These are phyloP conservation scores for Saccharomyces hybrid DNA, from an alignment of 1,139 yeast species.

Conservation along the genomic window DNA sequence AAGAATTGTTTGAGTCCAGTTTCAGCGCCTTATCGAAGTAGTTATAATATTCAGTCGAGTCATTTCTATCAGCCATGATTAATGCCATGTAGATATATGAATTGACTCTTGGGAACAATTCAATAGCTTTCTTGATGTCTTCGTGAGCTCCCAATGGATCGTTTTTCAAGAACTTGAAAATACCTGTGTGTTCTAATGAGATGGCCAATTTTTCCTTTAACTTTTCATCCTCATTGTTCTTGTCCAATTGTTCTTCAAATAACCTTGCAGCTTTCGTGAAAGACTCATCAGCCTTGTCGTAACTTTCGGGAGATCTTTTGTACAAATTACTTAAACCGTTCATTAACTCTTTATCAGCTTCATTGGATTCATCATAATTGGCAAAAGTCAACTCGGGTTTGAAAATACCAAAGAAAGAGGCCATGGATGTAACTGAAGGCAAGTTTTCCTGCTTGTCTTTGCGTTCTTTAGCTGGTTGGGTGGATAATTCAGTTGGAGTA, in stretches of 20 bases:
- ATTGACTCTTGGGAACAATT: constrained; percentile 68
- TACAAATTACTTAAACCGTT: constrained; percentile 61
- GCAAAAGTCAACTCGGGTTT: constrained; percentile 30
- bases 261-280: constrained; percentile 60
- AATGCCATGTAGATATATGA: constrained; percentile 79
- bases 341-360: constrained; percentile 54
- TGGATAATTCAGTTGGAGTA: not conserved
- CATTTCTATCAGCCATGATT: constrained; percentile 73
- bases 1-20: constrained; percentile 65
- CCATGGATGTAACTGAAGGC: constrained; percentile 80
- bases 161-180: constrained; percentile 74
- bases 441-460: constrained; percentile 37
- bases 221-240: constrained; percentile 32
- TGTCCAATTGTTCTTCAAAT: constrained; percentile 35
- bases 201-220: constrained; percentile 45
- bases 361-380: constrained; percentile 40
- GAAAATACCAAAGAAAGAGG: constrained; percentile 72
- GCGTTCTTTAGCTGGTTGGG: constrained; percentile 4
- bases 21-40: constrained; percentile 61
- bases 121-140: constrained; percentile 57
- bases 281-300: constrained; percentile 62
- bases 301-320: constrained; percentile 60
- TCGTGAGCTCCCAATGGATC: constrained; percentile 55
- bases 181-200: constrained; percentile 78
- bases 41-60: constrained; percentile 49